Evolutionary conservation across 1,284 basidiomycete genomes (phyloP).

Genomic region (Trametes sp.): DNA sequence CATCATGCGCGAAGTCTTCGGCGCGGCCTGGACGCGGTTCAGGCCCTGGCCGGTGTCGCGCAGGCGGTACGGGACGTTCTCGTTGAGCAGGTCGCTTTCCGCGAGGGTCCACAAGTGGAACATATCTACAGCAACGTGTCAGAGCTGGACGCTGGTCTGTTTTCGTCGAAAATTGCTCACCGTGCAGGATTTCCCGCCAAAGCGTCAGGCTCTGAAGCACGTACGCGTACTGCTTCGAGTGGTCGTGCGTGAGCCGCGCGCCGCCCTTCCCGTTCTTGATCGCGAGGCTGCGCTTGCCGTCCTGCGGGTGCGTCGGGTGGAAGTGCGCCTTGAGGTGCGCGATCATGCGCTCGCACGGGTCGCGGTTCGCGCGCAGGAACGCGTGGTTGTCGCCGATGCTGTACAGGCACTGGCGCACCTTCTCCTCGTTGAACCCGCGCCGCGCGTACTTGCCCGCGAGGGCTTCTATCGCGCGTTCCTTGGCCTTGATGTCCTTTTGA

Average conservation of each 20-base stretch:
- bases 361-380: conserved; percentile 81
- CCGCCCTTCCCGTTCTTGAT: conserved; percentile 81
- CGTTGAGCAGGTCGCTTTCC: conserved; percentile 79
- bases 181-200: conserved; percentile 84
- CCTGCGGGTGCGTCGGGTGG: conserved; percentile 71
- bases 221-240: conserved; percentile 82
- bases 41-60: conserved; percentile 85
- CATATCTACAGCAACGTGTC: conserved; percentile 65
- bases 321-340: conserved; percentile 75
- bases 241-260: conserved; percentile 81
- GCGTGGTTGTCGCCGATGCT: conserved; percentile 87
- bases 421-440: conserved; percentile 64
- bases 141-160: neutral
- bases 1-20: conserved; percentile 87
- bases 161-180: conserved; percentile 47
- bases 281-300: conserved; percentile 68
- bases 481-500: conserved; percentile 80
- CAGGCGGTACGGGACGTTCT: conserved; percentile 74
- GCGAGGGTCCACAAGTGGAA: conserved; percentile 84
- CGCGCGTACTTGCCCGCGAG: conserved; percentile 69
- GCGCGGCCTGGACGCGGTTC: conserved; percentile 83
- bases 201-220: conserved; percentile 83
- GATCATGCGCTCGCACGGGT: conserved; percentile 86
- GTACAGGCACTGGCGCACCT: conserved; percentile 78
- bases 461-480: conserved; percentile 81